phyloP scores from a whole-genome alignment of 257 asterid species.

The Solanum microdontum region DNA sequence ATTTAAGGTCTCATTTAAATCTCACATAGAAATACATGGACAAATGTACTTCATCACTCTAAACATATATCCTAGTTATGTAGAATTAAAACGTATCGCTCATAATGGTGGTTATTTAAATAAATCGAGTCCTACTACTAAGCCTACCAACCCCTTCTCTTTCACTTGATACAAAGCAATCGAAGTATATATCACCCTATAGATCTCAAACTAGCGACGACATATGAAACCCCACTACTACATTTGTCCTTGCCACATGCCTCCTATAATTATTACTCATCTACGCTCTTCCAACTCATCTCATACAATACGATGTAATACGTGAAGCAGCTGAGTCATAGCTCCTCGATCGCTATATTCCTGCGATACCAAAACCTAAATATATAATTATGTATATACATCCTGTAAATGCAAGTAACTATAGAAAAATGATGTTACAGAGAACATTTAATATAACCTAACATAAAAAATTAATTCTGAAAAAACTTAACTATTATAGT shows the following conservation, averaged over 20 bases:
- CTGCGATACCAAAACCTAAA: not conserved
- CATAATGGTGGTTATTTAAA: not conserved
- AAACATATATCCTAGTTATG: not conserved
- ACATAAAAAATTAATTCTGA: not conserved
- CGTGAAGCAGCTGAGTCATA: not conserved
- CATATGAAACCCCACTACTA: not conserved
- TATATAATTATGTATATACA: not conserved
- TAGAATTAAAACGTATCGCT: not conserved
- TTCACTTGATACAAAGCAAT: not conserved
- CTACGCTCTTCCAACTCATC: not conserved
- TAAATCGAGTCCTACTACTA: not conserved
- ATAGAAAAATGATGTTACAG: not conserved
- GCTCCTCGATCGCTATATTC: not conserved
- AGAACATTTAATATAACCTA: not conserved
- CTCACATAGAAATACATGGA: conserved; percentile 10
- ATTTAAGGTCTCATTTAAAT: conserved; percentile 36
- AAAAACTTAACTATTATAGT: not conserved
- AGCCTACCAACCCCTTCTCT: not conserved
- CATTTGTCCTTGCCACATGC: not conserved
- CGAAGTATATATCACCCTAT: not conserved
- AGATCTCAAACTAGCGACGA: not conserved
- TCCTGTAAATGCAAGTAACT: too few relatives aligned
- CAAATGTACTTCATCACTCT: not conserved
- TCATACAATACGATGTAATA: not conserved
- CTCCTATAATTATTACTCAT: not conserved